Evolutionary conservation across 495 filamentous ascomycete species (phyloP).

Genomic region (Talaromyces borbonicus): DNA sequence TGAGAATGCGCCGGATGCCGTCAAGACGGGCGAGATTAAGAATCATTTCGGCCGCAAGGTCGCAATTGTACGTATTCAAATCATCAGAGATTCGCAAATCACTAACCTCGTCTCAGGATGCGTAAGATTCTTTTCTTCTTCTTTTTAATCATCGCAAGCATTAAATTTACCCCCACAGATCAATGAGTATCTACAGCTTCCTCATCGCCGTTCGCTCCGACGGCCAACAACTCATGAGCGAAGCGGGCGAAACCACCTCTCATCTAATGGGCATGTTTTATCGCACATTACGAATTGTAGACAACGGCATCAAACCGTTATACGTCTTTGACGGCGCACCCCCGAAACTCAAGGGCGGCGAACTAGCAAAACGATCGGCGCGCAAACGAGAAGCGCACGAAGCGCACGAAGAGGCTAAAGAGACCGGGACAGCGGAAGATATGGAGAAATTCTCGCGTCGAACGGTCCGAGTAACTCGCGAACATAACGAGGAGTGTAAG

Average conservation of each 20-base stretch:
- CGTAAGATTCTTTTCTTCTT: background rate
- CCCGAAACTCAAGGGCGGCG: conserved; percentile 92
- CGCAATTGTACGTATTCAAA: conserved; percentile 63
- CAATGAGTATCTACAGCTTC: conserved; percentile 99
- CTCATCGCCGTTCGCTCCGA: conserved; percentile 94
- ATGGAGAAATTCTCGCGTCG: conserved; percentile 95
- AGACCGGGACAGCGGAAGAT: conserved; percentile 93
- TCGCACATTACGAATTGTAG: conserved; percentile 93
- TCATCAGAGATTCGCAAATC: background rate
- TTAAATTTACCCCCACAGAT: conserved; percentile 39
- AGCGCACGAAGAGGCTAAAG: conserved; percentile 87
- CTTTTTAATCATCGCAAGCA: background rate
- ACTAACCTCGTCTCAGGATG: conserved; percentile 3
- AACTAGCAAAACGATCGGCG: conserved; percentile 86
- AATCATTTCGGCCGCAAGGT: conserved; percentile 96
- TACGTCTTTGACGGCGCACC: conserved; percentile 97
- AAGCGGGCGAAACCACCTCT: conserved; percentile 90
- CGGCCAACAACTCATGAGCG: conserved; percentile 89
- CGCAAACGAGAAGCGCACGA: conserved; percentile 84
- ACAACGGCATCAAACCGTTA: conserved; percentile 96
- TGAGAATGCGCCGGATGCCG: conserved; percentile 85
- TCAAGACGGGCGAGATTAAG: conserved; percentile 95
- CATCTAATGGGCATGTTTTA: conserved; percentile 99
- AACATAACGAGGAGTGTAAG: conserved; percentile 95
- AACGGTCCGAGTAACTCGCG: conserved; percentile 87